Evolutionary conservation across 129 eudicot genomes (phyloP).

Genomic region (Helianthus annuus): DNA sequence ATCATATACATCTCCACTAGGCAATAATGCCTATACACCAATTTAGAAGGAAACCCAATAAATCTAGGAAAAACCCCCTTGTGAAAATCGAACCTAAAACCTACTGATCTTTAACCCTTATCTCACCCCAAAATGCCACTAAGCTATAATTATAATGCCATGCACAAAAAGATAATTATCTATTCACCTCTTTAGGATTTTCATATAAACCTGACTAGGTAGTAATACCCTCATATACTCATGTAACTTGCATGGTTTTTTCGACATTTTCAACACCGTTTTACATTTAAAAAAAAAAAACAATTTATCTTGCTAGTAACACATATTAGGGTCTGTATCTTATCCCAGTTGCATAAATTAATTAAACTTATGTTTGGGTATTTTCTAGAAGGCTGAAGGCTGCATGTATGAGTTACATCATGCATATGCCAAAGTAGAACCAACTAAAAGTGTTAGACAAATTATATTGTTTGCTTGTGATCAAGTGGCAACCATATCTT

Average conservation of each 20-base stretch:
- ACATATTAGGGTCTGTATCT: background rate
- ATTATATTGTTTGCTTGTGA: conserved; percentile 3
- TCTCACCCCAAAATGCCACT: no score
- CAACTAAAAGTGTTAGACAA: background rate
- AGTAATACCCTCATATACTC: no score
- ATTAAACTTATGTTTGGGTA: background rate
- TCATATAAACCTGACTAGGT: no score
- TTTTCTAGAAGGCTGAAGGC: conserved; percentile 25
- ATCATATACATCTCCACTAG: no score
- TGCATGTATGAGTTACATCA: conserved; percentile 2
- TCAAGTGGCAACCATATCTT: conserved; percentile 11
- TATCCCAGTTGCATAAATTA: background rate
- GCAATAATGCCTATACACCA: no score
- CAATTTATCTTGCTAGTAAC: background rate
- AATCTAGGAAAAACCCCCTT: no score
- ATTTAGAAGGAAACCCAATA: no score
- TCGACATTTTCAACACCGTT: background rate
- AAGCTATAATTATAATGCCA: no score
- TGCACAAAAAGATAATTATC: no score
- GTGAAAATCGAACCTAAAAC: no score
- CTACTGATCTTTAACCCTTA: no score
- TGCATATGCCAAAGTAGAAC: background rate
- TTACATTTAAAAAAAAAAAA: background rate
- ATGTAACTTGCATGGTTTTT: background rate
- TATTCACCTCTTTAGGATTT: no score